phyloP scores from a whole-genome alignment of 2,329 filamentous ascomycete genomes.

The Calonectria hawksworthii region DNA sequence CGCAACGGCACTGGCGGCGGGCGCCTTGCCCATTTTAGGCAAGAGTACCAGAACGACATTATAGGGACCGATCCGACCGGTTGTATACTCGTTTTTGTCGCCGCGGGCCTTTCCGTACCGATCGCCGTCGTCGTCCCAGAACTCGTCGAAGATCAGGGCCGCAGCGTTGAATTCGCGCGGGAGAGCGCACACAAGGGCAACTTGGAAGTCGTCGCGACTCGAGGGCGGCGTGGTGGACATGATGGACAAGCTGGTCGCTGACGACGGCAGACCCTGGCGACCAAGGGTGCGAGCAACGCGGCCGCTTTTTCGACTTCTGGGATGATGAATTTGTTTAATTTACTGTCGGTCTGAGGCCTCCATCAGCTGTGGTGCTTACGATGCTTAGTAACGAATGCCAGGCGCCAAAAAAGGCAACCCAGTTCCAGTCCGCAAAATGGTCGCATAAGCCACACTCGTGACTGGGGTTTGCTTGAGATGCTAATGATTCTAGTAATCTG shows the following conservation, averaged over 20 bases:
- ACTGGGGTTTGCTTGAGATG: too few relatives aligned
- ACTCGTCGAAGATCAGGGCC: background rate
- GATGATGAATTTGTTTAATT: background rate
- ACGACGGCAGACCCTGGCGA: background rate
- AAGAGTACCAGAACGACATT: constrained; percentile 47
- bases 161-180: background rate
- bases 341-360: background rate
- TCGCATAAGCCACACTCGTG: background rate
- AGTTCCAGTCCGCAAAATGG: background rate
- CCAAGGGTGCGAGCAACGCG: background rate
- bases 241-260: background rate
- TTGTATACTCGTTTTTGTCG: constrained; percentile 39
- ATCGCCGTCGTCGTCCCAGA: constrained; percentile 13
- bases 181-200: background rate
- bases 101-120: background rate
- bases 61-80: constrained; percentile 42
- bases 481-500: too few relatives aligned
- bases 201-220: background rate
- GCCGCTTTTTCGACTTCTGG: background rate
- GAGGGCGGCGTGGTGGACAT: background rate
- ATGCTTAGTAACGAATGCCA: background rate
- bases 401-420: background rate
- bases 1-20: constrained; percentile 42
- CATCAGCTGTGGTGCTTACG: background rate
- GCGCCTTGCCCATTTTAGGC: constrained; percentile 46